A percentile compares a stretch with the other conserved stretches of the same genome.
These are phyloP conservation scores for Kingdonia uniflora DNA, from an alignment of 164 flowering plant species.

Conservation along the genomic window DNA sequence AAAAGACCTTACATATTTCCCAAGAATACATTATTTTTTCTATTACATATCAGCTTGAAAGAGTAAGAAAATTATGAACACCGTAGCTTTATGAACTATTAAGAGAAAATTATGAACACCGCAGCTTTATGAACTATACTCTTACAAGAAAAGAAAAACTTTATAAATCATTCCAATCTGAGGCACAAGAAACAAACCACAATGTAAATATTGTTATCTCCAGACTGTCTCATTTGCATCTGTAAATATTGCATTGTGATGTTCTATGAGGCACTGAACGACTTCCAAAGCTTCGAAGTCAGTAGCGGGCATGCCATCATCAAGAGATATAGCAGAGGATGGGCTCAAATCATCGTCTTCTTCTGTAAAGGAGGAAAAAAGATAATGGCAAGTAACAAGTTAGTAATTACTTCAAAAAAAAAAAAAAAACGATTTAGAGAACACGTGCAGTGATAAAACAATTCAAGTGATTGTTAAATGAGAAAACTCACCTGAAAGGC, in stretches of 20 bases:
- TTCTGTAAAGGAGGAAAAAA: constrained; percentile 26
- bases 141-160: too few relatives aligned
- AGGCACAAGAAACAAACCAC: too few relatives aligned
- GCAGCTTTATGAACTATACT: too few relatives aligned
- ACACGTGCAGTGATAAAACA: background rate
- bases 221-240: constrained; percentile 83
- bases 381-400: background rate
- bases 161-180: too few relatives aligned
- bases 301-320: constrained; percentile 49
- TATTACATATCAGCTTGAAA: too few relatives aligned
- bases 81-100: too few relatives aligned
- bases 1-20: too few relatives aligned
- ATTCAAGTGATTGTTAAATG: background rate
- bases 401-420: background rate
- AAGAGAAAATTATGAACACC: too few relatives aligned
- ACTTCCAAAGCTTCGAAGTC: constrained; percentile 80
- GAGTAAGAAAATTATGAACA: too few relatives aligned
- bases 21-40: too few relatives aligned
- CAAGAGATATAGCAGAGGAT: constrained; percentile 71
- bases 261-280: constrained; percentile 73
- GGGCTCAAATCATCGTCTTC: constrained; percentile 46
- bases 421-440: background rate
- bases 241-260: constrained; percentile 78
- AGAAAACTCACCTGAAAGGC: constrained; percentile 50
- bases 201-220: too few relatives aligned